Evolutionary conservation across 352 stramenopile species (phyloP).

Genomic region (Aphanomyces cochlioides): DNA sequence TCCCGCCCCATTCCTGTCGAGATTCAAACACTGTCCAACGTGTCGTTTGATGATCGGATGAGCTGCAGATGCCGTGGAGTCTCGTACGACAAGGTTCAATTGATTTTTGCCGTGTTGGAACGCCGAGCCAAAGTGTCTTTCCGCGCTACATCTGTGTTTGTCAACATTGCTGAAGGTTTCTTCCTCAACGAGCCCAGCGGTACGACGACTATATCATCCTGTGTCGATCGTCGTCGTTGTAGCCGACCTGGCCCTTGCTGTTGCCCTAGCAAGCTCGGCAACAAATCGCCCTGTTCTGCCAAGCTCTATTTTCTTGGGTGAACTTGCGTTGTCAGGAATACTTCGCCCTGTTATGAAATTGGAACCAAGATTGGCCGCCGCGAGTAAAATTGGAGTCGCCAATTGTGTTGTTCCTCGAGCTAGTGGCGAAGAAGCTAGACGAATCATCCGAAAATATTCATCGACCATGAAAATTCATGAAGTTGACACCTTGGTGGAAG

Average conservation of each 20-base stretch:
- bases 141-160: slow-evolving; percentile 74
- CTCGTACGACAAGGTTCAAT: slow-evolving; percentile 85
- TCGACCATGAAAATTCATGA: slow-evolving; percentile 15
- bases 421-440: slow-evolving; percentile 42
- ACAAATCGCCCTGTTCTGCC: slow-evolving; percentile 51
- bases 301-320: slow-evolving; percentile 65
- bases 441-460: slow-evolving; percentile 48
- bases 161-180: slow-evolving; percentile 83
- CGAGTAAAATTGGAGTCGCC: slow-evolving; percentile 74
- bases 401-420: slow-evolving; percentile 68
- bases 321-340: slow-evolving; percentile 74
- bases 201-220: slow-evolving; percentile 20
- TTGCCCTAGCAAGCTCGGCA: slow-evolving; percentile 69
- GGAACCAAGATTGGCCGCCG: slow-evolving; percentile 66
- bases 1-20: slow-evolving; percentile 91
- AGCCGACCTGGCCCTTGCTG: slow-evolving; percentile 70
- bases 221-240: not conserved
- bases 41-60: slow-evolving; percentile 32
- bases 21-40: slow-evolving; percentile 90
- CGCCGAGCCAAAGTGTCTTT: slow-evolving; percentile 82
- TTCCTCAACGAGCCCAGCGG: slow-evolving; percentile 69
- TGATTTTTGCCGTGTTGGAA: slow-evolving; percentile 95
- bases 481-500: slow-evolving; percentile 26
- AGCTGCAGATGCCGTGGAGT: slow-evolving; percentile 73
- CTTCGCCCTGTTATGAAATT: slow-evolving; percentile 81